Conservation (phyloP, 208 protist genomes). For the Trypanosoma platydactyli region DNA sequence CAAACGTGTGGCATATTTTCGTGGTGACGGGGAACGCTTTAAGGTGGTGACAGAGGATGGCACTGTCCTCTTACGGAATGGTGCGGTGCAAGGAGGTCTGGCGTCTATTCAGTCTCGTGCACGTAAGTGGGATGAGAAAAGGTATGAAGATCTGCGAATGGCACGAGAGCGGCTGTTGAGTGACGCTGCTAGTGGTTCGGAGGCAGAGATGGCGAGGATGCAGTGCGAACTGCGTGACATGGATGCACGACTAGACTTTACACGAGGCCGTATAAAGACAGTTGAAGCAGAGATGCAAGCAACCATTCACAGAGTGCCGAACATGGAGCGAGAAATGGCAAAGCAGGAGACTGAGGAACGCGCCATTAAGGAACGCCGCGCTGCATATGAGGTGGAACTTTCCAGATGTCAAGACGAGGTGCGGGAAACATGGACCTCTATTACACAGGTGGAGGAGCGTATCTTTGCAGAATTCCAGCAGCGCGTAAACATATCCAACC, state of each 20-base stretch:
- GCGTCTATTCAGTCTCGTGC: conserved; percentile 79
- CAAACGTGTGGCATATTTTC: conserved; percentile 79
- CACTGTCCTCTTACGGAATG: conserved; percentile 94
- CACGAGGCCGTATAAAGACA: conserved; percentile 41
- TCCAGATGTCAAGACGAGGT: conserved; percentile 52
- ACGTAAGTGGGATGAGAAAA: conserved; percentile 93
- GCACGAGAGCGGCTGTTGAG: conserved; percentile 65
- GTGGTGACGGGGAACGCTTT: conserved; percentile 55
- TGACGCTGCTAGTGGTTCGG: conserved; percentile 56
- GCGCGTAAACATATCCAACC: conserved; percentile 78
- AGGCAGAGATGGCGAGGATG: conserved; percentile 72
- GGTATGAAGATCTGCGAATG: conserved; percentile 78
- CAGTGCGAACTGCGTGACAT: conserved; percentile 72
- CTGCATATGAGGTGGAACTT: conserved; percentile 39
- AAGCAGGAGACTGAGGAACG: conserved; percentile 23
- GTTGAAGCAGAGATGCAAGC: conserved; percentile 42
- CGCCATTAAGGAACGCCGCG: conserved; percentile 29
- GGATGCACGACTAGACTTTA: conserved; percentile 65
- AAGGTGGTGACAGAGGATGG: conserved; percentile 97
- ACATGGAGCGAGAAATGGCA: conserved; percentile 42
- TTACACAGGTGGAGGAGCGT: conserved; percentile 73
- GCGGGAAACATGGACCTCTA: conserved; percentile 41
- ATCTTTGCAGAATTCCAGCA: conserved; percentile 92
- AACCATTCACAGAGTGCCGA: conserved; percentile 34
- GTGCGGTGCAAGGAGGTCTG: conserved; percentile 94